These are phyloP conservation scores for Hemisphaericaspora xylofermentans DNA, from an alignment of 1,139 yeast species.

Conservation along the genomic window DNA sequence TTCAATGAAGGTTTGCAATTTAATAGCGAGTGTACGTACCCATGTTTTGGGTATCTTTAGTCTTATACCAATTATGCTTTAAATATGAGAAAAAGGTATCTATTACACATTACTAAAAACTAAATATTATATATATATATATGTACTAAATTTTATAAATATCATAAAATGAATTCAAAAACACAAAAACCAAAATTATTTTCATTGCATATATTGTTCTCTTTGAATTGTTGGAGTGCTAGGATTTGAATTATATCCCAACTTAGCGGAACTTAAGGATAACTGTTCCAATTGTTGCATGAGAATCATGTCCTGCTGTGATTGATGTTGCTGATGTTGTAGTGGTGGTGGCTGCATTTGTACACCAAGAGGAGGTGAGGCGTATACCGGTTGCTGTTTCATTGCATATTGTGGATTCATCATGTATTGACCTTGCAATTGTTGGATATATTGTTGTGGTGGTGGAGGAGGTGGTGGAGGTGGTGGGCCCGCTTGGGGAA, in stretches of 20 bases:
- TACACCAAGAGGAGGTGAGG: slow-evolving; percentile 5
- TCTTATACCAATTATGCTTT: neutral
- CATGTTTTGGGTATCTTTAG: no score
- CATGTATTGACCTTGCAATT: slow-evolving; percentile 8
- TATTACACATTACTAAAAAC: slow-evolving; percentile 6
- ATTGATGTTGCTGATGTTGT: slow-evolving; percentile 17
- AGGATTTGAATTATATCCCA: slow-evolving; percentile 49
- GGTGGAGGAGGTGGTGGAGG: slow-evolving; percentile 9
- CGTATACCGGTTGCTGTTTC: slow-evolving; percentile 10
- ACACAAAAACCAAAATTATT: neutral
- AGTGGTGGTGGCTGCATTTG: slow-evolving; percentile 11
- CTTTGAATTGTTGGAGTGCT: slow-evolving; percentile 32
- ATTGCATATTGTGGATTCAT: slow-evolving; percentile 4
- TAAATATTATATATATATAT: neutral
- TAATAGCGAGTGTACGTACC: no score
- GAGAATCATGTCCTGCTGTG: slow-evolving; percentile 34
- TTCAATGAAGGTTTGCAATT: neutral
- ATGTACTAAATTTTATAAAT: neutral
- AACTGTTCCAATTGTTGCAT: slow-evolving; percentile 52
- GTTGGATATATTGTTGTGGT: slow-evolving; percentile 9
- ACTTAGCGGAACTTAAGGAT: slow-evolving; percentile 48
- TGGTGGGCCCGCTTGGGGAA: slow-evolving; percentile 3
- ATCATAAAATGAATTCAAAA: neutral
- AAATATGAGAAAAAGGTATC: slow-evolving; percentile 1
- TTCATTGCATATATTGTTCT: slow-evolving; percentile 10